These are phyloP conservation scores for Paramecium sonneborni DNA, from an alignment of 73 alveolate species.

Conservation along the genomic window DNA sequence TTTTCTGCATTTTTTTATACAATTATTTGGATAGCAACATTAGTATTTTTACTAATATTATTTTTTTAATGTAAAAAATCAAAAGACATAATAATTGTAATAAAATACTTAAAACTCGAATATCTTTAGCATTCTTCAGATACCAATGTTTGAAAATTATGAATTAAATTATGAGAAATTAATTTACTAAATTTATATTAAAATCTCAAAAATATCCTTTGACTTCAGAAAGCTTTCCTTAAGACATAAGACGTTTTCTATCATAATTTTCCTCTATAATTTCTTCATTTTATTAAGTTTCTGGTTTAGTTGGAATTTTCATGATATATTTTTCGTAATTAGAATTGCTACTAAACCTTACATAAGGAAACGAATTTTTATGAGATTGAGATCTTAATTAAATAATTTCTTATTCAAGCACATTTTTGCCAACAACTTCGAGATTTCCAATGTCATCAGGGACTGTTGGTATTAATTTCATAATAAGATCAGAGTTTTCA, in stretches of 20 bases:
- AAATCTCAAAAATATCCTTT: neutral
- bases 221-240: neutral
- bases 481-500: constrained; percentile 24
- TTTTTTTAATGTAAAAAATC: neutral
- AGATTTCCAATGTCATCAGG: constrained; percentile 27
- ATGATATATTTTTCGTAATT: neutral
- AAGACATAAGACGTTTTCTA: neutral
- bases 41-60: neutral
- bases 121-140: neutral
- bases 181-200: neutral
- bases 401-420: neutral
- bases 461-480: constrained; percentile 19
- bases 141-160: neutral
- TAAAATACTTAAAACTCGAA: neutral
- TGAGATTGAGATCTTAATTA: neutral
- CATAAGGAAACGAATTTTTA: neutral
- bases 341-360: neutral
- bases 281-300: neutral
- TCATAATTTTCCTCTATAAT: constrained; percentile 20
- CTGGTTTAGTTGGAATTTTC: neutral
- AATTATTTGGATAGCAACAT: neutral
- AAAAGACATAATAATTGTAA: neutral
- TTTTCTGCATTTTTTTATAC: neutral
- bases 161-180: neutral
- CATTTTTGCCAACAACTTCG: constrained; percentile 20